Evolutionary conservation across 2,329 filamentous ascomycete species (phyloP).

Genomic region (Fusarium nygamai): DNA sequence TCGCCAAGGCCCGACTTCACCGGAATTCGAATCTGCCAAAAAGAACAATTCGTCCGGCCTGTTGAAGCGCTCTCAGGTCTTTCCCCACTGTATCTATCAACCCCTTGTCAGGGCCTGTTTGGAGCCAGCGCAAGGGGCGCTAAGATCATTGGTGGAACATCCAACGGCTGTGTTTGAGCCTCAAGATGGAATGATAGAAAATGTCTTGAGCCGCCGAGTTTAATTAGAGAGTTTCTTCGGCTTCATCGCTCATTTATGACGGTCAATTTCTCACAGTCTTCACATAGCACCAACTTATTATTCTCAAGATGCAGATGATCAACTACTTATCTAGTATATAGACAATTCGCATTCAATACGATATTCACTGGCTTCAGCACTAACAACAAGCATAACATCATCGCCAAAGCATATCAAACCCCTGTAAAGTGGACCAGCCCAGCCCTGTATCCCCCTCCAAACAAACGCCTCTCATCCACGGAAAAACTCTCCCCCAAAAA

Average conservation of each 20-base stretch:
- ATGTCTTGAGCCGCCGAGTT: slow-evolving; percentile 15
- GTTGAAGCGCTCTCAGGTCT: background rate
- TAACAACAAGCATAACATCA: slow-evolving; percentile 1
- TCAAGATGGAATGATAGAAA: slow-evolving; percentile 26
- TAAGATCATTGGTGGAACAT: slow-evolving; percentile 42
- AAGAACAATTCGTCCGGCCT: slow-evolving; percentile 4
- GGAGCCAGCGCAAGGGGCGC: slow-evolving; percentile 43
- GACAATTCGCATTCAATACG: background rate
- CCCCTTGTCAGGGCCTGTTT: slow-evolving; percentile 29
- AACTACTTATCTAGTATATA: background rate
- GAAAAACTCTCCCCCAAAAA: slow-evolving; percentile 28
- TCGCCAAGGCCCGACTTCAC: slow-evolving; percentile 40
- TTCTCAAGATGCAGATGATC: background rate
- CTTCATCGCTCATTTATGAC: background rate
- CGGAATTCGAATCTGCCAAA: slow-evolving; percentile 42
- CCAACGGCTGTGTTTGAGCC: slow-evolving; percentile 40
- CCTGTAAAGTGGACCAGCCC: slow-evolving; percentile 2
- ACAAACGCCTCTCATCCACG: slow-evolving; percentile 30
- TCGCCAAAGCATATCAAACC: background rate
- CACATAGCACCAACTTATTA: accelerated
- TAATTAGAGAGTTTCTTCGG: background rate
- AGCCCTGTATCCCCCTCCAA: background rate
- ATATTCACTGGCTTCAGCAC: background rate
- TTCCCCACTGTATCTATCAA: background rate
- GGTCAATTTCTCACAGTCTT: too few relatives aligned